phyloP scores from a whole-genome alignment of 2,329 filamentous ascomycete genomes.

The Sphaerulina musiva region DNA sequence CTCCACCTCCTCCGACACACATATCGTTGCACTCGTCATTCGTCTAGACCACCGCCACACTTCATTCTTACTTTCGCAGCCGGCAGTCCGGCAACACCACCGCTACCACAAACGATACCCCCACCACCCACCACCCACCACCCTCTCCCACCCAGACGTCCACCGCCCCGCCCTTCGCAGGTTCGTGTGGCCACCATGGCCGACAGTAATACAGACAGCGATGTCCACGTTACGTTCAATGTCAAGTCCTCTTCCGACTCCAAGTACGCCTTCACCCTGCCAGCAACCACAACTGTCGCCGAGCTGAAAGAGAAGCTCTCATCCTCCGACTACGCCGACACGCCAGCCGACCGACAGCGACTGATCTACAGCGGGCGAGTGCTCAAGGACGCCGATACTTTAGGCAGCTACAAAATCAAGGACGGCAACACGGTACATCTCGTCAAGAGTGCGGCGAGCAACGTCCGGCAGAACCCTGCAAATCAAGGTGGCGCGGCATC shows the following conservation, averaged over 20 bases:
- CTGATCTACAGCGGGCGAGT: constrained; percentile 97
- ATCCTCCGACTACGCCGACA: constrained; percentile 72
- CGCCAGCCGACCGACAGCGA: constrained; percentile 80
- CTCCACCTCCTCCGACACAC: background rate
- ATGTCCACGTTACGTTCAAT: constrained; percentile 84
- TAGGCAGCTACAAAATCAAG: constrained; percentile 89
- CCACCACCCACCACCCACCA: background rate
- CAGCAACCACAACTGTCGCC: constrained; percentile 66
- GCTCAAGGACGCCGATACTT: constrained; percentile 85
- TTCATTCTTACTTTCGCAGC: background rate
- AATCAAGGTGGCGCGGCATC: constrained; percentile 42
- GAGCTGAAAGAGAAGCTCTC: constrained; percentile 89
- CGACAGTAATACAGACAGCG: constrained; percentile 52
- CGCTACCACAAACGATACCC: background rate
- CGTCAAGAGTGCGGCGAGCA: constrained; percentile 93
- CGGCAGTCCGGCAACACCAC: background rate
- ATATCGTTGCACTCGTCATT: background rate
- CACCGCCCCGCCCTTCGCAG: background rate
- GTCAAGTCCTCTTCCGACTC: constrained; percentile 93
- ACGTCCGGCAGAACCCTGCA: constrained; percentile 55
- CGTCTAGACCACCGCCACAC: background rate
- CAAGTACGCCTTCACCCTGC: constrained; percentile 75
- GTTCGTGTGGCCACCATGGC: constrained; percentile 47
- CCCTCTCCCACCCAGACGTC: background rate
- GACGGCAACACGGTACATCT: constrained; percentile 91